Percentiles rank a stretch among this genome's conserved stretches.
phyloP scores from a whole-genome alignment of 176 grass and related monocot species.

The Lolium multiflorum region DNA sequence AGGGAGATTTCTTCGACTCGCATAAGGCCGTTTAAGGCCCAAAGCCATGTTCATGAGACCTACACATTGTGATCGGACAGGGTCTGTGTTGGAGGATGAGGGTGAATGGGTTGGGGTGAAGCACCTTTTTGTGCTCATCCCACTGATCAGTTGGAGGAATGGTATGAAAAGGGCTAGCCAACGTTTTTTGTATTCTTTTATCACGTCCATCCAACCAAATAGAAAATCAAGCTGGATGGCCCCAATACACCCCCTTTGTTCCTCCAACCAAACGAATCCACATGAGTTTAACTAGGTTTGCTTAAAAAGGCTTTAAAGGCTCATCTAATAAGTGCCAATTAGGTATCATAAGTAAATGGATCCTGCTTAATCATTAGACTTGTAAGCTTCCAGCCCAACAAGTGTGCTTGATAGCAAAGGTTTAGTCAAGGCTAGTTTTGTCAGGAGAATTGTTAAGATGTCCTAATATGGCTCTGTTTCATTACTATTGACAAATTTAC shows the following conservation, averaged over 20 bases:
- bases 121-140: too few species aligned
- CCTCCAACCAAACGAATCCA: neutral
- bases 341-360: neutral
- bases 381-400: conserved; percentile 10
- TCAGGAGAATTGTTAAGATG: neutral
- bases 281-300: neutral
- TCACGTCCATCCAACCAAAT: too few species aligned
- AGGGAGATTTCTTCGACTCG: neutral
- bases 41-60: conserved; percentile 3
- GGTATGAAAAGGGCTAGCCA: too few species aligned
- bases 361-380: neutral
- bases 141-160: too few species aligned
- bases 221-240: neutral
- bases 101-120: too few species aligned
- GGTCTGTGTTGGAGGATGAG: too few species aligned
- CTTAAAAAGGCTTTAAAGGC: neutral
- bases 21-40: conserved; percentile 2
- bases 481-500: conserved; percentile 42
- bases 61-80: neutral
- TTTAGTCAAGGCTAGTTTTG: neutral
- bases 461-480: conserved; percentile 28
- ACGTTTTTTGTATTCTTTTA: too few species aligned
- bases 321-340: conserved; percentile 5
- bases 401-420: neutral
- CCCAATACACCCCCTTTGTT: neutral